These are phyloP conservation scores for Tripidium arundinaceum DNA, from an alignment of 202 grass and related monocot genomes.

Conservation along the genomic window DNA sequence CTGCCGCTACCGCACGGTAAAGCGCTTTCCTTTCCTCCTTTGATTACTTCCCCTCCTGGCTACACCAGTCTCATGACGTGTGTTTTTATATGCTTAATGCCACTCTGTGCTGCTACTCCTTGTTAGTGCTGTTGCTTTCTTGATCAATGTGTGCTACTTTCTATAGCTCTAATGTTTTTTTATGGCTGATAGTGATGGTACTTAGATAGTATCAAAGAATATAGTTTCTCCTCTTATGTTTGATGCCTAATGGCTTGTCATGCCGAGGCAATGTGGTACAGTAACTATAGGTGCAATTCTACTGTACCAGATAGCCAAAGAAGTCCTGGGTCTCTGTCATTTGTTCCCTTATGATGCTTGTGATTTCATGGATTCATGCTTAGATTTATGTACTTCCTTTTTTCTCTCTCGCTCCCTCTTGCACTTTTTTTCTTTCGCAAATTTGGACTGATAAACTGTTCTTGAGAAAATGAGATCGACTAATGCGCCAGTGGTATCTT, in stretches of 20 bases:
- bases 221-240: background rate
- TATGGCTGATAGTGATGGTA: background rate
- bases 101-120: background rate
- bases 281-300: constrained; percentile 26
- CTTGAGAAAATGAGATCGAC: constrained; percentile 20
- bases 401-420: background rate
- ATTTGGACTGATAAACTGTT: constrained; percentile 22
- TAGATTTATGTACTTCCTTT: background rate
- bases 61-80: background rate
- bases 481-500: constrained; percentile 7
- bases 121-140: constrained; percentile 45
- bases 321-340: background rate
- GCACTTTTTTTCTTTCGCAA: background rate
- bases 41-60: constrained; percentile 6
- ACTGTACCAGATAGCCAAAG: background rate
- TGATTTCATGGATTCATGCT: constrained; percentile 46
- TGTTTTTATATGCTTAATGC: constrained; percentile 37
- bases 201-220: background rate
- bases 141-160: constrained; percentile 35
- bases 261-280: background rate
- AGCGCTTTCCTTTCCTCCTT: constrained; percentile 16
- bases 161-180: background rate
- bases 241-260: background rate
- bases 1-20: constrained; percentile 63
- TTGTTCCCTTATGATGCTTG: constrained; percentile 16